Evolutionary conservation across 352 stramenopile species (phyloP).

Genomic region (Saprolegnia parasitica): DNA sequence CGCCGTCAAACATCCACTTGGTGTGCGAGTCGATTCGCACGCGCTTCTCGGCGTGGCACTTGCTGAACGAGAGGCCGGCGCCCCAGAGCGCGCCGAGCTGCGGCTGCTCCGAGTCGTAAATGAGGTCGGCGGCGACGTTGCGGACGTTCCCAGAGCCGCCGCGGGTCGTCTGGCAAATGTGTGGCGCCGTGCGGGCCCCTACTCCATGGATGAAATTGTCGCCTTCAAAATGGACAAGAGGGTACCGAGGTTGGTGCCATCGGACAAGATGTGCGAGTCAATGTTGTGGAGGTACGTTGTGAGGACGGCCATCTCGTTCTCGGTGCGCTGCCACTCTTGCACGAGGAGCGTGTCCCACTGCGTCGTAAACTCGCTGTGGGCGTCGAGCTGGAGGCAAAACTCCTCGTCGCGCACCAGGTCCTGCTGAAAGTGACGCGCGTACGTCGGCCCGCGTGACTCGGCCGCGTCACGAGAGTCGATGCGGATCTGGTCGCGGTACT

Average conservation of each 20-base stretch:
- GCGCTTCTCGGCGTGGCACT: slow-evolving; percentile 79
- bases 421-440: slow-evolving; percentile 26
- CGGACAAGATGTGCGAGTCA: background rate
- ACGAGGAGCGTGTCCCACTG: slow-evolving; percentile 27
- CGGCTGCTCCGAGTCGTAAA: slow-evolving; percentile 8
- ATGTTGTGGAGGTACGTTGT: slow-evolving; percentile 28
- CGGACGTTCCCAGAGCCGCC: slow-evolving; percentile 21
- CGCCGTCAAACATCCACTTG: slow-evolving; percentile 76
- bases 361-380: slow-evolving; percentile 18
- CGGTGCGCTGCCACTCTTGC: slow-evolving; percentile 19
- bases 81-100: slow-evolving; percentile 24
- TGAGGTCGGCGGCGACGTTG: slow-evolving; percentile 20
- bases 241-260: slow-evolving; percentile 20
- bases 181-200: background rate
- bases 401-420: slow-evolving; percentile 25
- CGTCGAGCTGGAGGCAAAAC: slow-evolving; percentile 30
- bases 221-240: too few relatives aligned
- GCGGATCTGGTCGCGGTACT: slow-evolving; percentile 23
- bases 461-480: slow-evolving; percentile 16
- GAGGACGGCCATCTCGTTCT: slow-evolving; percentile 29
- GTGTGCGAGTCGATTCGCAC: slow-evolving; percentile 80
- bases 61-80: slow-evolving; percentile 52
- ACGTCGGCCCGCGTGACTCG: slow-evolving; percentile 11
- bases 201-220: background rate
- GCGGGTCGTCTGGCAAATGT: slow-evolving; percentile 26